Conservation (phyloP, 2,329 filamentous ascomycete genomes). For the Xylaria sp. region DNA sequence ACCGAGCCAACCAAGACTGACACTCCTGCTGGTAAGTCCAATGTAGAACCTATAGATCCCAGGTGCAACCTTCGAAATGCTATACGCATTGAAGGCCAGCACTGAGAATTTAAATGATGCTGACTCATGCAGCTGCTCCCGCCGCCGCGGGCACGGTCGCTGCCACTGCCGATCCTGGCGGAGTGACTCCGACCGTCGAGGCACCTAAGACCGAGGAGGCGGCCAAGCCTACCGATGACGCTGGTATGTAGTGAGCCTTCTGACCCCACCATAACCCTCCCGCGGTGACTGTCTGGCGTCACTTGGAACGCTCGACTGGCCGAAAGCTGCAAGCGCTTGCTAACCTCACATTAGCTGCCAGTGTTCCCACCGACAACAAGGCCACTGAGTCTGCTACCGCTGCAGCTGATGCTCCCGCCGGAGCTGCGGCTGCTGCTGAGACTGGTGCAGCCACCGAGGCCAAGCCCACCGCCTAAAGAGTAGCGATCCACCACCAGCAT, state of each 20-base stretch:
- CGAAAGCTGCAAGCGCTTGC: constrained; percentile 27
- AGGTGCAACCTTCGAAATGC: background rate
- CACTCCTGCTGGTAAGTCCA: constrained; percentile 33
- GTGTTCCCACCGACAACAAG: constrained; percentile 29
- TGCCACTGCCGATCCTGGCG: constrained; percentile 13
- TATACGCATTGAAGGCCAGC: constrained; percentile 1
- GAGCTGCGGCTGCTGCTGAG: constrained; percentile 30
- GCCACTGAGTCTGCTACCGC: constrained; percentile 38
- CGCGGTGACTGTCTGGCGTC: constrained; percentile 14
- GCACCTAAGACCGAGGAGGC: constrained; percentile 48
- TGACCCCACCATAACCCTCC: constrained; percentile 23
- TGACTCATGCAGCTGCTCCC: constrained; percentile 20
- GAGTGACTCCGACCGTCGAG: constrained; percentile 41
- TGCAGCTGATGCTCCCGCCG: constrained; percentile 41
- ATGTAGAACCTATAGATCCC: constrained; percentile 13
- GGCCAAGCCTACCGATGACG: constrained; percentile 41
- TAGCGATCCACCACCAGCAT: constrained; percentile 10
- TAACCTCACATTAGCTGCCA: constrained; percentile 34
- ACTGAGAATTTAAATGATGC: constrained; percentile 11
- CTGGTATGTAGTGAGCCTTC: constrained; percentile 43
- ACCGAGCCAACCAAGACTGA: constrained; percentile 43
- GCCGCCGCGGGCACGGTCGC: background rate
- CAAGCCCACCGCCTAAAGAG: constrained; percentile 27
- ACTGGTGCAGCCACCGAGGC: constrained; percentile 20
- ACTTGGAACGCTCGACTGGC: constrained; percentile 2